Base-by-base conservation (phyloP, 2,329 filamentous ascomycete species). In the Paecilomyces fulvus region DNA sequence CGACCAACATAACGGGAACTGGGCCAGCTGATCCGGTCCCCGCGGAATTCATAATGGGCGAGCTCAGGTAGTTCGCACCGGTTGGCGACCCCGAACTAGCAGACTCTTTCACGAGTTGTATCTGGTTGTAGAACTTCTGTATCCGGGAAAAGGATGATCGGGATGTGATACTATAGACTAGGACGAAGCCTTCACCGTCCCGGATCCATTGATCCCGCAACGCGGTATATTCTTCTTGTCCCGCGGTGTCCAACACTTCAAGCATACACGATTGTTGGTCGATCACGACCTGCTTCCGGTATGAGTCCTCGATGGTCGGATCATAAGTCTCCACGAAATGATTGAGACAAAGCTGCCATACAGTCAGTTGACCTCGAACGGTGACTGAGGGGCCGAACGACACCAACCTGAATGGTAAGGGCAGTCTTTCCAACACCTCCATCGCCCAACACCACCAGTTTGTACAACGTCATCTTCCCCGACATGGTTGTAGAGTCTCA, bases 141-240 rank as follows among this genome's bases (percentile, higher is more conserved):
- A 99, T 96, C 71, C 92, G 88, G 57, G 88, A 86, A 72, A 97
- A 97, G 20, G 92, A 97, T 31, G 92, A 92, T 67, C 94, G 88
- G 54, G 92, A 97, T 12, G 94, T 96, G 75, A 99, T 97, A 79
- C 91, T 96, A 80, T 99, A 97, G 62, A 99, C 94, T 59, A 99
- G 82, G 30, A 99, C 90, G 71, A 97, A 97, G 20, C 94, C 94
- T 74, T 99, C 94, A 63, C 94, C 92, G 70, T 97, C 92, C 65
- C 94, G 86, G 73, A 97, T 97, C 92, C 92, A 97, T 78, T 97
- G 94, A 73, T 97, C 94, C 69, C 94, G 84, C 67, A 97, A 79
- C 51, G 94, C 94, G 61, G 92, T 96, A 76, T 97, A 99, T 77
- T 99, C 94, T 77, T 99, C 94, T 74, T 99, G 94, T 57, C 94